These are phyloP conservation scores for Canariomyces notabilis DNA, from an alignment of 2,329 filamentous ascomycete genomes.

Conservation along the genomic window DNA sequence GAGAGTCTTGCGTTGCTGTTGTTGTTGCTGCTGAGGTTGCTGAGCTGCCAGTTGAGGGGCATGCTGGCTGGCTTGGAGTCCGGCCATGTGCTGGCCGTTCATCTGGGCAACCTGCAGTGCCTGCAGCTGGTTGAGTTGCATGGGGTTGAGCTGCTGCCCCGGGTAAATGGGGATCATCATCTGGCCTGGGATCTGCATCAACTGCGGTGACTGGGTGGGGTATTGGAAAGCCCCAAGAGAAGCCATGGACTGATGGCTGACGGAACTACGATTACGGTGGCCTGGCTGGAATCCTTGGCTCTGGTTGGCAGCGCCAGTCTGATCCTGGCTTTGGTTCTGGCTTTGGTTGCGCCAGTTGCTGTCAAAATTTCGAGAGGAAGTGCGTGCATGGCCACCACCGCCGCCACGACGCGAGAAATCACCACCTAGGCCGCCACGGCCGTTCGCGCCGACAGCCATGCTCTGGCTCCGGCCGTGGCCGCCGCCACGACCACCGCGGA, in stretches of 20 bases:
- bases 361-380: constrained; percentile 89
- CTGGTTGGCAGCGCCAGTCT: constrained; percentile 44
- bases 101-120: constrained; percentile 86
- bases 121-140: constrained; percentile 87
- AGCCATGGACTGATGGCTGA: constrained; percentile 79
- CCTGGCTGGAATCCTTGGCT: constrained; percentile 81
- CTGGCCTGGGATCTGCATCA: constrained; percentile 80
- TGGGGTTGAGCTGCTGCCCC: constrained; percentile 78
- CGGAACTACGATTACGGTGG: constrained; percentile 78
- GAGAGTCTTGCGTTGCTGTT: constrained; percentile 88
- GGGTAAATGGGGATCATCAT: constrained; percentile 83
- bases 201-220: constrained; percentile 69
- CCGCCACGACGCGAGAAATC: constrained; percentile 76
- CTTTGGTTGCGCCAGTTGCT: constrained; percentile 90
- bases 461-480: constrained; percentile 79
- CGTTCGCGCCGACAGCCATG: constrained; percentile 69
- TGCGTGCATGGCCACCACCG: constrained; percentile 74
- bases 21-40: constrained; percentile 59
- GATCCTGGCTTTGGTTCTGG: constrained; percentile 64
- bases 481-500: constrained; percentile 52
- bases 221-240: constrained; percentile 86
- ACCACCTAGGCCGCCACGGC: constrained; percentile 54
- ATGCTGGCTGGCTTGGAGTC: constrained; percentile 66
- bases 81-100: constrained; percentile 68
- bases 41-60: constrained; percentile 60